Base-by-base conservation (phyloP, 2,329 filamentous ascomycete species). In the Xylaria sp. region DNA sequence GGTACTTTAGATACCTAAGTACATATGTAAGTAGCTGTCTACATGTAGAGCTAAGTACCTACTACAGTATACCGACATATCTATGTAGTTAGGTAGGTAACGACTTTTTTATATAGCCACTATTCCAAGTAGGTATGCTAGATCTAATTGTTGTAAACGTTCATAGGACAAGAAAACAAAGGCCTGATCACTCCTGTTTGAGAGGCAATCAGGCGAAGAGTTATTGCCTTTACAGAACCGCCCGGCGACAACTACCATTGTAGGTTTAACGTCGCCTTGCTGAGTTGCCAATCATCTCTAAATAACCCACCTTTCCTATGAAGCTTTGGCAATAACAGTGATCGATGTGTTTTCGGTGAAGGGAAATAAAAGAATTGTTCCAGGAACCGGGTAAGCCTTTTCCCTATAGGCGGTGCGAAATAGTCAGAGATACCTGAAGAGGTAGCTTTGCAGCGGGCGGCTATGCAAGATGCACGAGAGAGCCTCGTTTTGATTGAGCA, bases 391-490 rank as follows among this genome's bases (percentile, higher is more conserved):
- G 48, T 40, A 62, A 59, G 47, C 29, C 32, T 23, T 42, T 13
- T 9, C 25, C 16, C 3, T 27, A 32, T 60, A 23, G 25, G 58
- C 51, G 40, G 61, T 66, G 25, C 50, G 13, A 54, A 54, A 23
- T 62, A 44, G 58, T 29, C 51, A 54, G n/a, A 51, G 25, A 59
- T 35, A 44, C 53, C 53, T 40, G 53, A 37, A n/a, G 25, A 37
- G 40, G 57, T 60, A 44, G 23, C 54, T 54, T 62, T 62, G 58
- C 60, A 54, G 54, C 35, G 54, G 60, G 68, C 61, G 65, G 61
- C 68, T 68, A 62, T 68, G 68, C 57, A 68, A 57, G 8, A 60
- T 60, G 58, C 51, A 60, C 29, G 27, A 65, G 35, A 65, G 58
- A 70, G 65, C 65, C 61, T 70, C 61, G 44, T 60, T 35, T 59